Evolutionary conservation across 2,329 filamentous ascomycete species (phyloP).

Genomic region (Colletotrichum filicis): DNA sequence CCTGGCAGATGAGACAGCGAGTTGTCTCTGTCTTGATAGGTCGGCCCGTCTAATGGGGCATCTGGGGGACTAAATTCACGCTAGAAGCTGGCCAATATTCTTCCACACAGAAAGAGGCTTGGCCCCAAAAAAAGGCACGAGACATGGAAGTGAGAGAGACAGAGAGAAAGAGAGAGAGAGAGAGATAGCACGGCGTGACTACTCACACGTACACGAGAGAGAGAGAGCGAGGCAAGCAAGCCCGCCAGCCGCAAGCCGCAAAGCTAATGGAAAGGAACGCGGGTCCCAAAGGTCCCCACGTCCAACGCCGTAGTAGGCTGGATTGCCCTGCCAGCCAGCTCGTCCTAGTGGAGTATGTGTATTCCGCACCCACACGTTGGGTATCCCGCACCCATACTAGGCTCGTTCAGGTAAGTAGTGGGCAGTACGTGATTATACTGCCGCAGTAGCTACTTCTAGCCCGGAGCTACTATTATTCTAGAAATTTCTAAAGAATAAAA

Average conservation of each 20-base stretch:
- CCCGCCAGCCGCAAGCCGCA: not conserved
- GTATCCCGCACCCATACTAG: too few relatives aligned
- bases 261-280: not conserved
- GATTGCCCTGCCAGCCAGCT: conserved; percentile 1
- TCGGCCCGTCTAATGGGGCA: conserved; percentile 35
- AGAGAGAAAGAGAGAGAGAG: not conserved
- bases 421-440: too few relatives aligned
- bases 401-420: too few relatives aligned
- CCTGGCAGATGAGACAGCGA: conserved; percentile 36
- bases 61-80: conserved; percentile 29
- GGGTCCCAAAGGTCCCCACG: conserved; percentile 7
- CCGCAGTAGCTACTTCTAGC: too few relatives aligned
- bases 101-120: conserved; percentile 1
- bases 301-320: not conserved
- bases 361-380: too few relatives aligned
- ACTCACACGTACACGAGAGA: not conserved
- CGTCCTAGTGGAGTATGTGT: not conserved
- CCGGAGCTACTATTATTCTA: too few relatives aligned
- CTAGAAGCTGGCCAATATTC: conserved; percentile 29
- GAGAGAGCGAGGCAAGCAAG: not conserved
- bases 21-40: conserved; percentile 36
- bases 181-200: not conserved
- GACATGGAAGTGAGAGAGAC: not conserved
- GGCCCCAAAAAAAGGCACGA: not conserved
- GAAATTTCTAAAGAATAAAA: too few relatives aligned